Percentiles rank a stretch among this genome's conserved stretches.
phyloP scores from a whole-genome alignment of 2,329 filamentous ascomycete genomes.

The Acephala macrosclerotiorum region DNA sequence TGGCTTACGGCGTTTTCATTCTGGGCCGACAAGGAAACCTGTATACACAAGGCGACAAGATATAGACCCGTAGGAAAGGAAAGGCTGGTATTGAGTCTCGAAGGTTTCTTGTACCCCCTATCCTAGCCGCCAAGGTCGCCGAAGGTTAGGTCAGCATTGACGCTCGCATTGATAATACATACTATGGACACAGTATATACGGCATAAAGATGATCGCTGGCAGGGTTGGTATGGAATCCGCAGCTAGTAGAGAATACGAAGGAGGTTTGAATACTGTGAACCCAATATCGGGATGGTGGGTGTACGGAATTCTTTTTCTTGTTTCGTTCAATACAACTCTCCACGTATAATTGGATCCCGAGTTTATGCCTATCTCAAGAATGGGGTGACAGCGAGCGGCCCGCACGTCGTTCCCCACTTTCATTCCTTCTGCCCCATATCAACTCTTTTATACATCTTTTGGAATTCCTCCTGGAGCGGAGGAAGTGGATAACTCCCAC shows the following conservation, averaged over 20 bases:
- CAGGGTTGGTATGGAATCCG: neutral
- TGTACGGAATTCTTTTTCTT: neutral
- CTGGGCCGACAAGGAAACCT: no score
- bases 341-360: no score
- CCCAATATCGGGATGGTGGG: no score
- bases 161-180: neutral
- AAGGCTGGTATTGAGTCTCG: no score
- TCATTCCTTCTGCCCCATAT: neutral
- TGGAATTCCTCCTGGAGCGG: neutral
- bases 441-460: no score
- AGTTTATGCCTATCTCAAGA: neutral
- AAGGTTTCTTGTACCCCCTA: no score
- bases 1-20: no score
- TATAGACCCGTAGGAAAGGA: no score
- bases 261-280: no score
- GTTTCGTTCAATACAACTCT: no score
- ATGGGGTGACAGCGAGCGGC: conserved; percentile 1
- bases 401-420: neutral
- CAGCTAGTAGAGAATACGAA: neutral
- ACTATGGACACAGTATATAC: neutral
- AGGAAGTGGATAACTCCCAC: neutral
- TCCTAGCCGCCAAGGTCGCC: no score
- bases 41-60: no score
- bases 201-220: neutral
- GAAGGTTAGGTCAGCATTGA: neutral